Percentiles rank a stretch among this genome's conserved stretches.
These are phyloP conservation scores for Zychaea mexicana DNA, from an alignment of 371 early-diverging fungal species.

Conservation along the genomic window DNA sequence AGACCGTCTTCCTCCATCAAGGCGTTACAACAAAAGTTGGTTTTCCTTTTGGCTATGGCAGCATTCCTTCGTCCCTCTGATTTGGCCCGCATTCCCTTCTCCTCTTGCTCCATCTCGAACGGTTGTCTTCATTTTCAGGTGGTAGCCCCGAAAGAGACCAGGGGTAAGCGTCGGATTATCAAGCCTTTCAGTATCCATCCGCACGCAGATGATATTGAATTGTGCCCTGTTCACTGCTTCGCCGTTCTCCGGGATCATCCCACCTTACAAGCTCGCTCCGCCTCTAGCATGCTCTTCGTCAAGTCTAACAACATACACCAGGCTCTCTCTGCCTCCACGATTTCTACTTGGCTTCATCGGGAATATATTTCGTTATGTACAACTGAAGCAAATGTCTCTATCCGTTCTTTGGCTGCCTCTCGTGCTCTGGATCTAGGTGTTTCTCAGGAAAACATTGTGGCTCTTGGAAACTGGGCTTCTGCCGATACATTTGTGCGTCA, in stretches of 20 bases:
- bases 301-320: too few species aligned
- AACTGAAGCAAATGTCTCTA: not conserved
- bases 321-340: not conserved
- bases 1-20: not conserved
- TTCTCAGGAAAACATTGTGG: constrained; percentile 1
- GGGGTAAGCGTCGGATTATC: not conserved
- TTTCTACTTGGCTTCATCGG: not conserved
- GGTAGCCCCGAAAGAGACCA: constrained; percentile 43
- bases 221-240: constrained; percentile 7
- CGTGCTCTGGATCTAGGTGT: constrained; percentile 2
- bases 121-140: constrained; percentile 25
- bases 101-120: not conserved
- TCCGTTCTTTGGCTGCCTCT: constrained; percentile 5
- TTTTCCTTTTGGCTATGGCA: constrained; percentile 4
- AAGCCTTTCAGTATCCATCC: not conserved
- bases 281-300: constrained; percentile 1
- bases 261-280: not conserved
- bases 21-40: not conserved
- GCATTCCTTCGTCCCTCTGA: constrained; percentile 11
- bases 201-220: not conserved
- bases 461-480: constrained; percentile 10
- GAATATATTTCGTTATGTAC: not conserved
- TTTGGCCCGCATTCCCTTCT: not conserved
- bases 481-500: not conserved
- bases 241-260: not conserved